Base-by-base conservation (phyloP, 371 early-diverging fungal species). In the Lichtheimia ornata region DNA sequence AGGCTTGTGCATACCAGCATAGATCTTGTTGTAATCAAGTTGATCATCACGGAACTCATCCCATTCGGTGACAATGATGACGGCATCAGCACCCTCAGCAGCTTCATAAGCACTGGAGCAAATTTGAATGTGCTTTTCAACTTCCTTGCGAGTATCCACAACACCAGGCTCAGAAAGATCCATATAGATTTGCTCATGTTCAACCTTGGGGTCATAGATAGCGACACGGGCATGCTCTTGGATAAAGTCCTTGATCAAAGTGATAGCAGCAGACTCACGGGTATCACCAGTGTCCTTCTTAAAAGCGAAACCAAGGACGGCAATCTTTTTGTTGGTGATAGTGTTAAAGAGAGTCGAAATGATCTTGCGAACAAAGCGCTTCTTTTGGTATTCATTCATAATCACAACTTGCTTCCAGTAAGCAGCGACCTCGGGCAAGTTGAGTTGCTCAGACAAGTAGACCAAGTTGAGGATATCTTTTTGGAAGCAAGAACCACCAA, bases 251-350 rank as follows among this genome's bases (percentile, higher is more conserved):
- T 91, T 87, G 76, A 86, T 84, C 56, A 97, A 74, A 4, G 88
- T 85, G 56, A 94, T 94, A 50, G 97, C 95, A 35, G 97, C 93
- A 50, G 94, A 91, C 81, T 95, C 95, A 64, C 97, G 88, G 40
- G 97, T 93, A 74, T 97, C 97, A 56, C 95, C 95, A 24, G 96
- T 97, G 65, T 95, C 92, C 84, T 93, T 93, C 84, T 97, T 97
- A 85, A 93, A 97, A 7, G 97, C 96, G 70, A 96, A 97, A 24
- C 97, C 97, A 47, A 93, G 84, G 20, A 94, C 81, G 7, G 93
- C 92, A 65, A 97, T 84, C 58, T 81, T 82, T 82, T 91, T 93
- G 79, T 90, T 84, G 56, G 91, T 88, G 69, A 95, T 88, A 30
- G 94, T 93, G 83, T 91, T 88, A 78, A 92, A 92, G 14, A 94